Percentiles rank a stretch among this genome's conserved stretches.
These are phyloP conservation scores for Eustoma russellianum DNA, from an alignment of 257 asterid genomes.

Conservation along the genomic window DNA sequence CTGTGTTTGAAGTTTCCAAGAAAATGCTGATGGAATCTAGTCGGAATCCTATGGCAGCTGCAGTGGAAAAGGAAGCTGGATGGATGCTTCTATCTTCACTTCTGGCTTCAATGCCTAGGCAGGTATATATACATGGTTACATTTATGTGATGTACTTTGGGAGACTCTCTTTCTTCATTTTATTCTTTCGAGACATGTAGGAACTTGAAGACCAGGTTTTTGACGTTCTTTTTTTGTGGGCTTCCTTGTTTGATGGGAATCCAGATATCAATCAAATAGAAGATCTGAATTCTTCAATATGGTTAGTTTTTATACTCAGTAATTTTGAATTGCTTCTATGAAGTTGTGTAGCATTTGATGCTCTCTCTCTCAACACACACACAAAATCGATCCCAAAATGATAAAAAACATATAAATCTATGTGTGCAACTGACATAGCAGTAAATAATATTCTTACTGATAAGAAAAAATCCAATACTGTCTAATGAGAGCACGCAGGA, in stretches of 20 bases:
- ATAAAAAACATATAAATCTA: no score
- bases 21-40: slow-evolving; percentile 68
- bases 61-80: slow-evolving; percentile 90
- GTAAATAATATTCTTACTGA: no score
- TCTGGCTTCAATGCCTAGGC: slow-evolving; percentile 73
- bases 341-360: no score
- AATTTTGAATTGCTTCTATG: no score
- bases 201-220: slow-evolving; percentile 91
- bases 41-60: slow-evolving; percentile 64
- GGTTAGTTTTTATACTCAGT: slow-evolving; percentile 35
- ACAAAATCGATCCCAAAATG: no score
- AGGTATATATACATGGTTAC: slow-evolving; percentile 33
- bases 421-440: no score
- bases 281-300: slow-evolving; percentile 54
- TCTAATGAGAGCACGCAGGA: no score
- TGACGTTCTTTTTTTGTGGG: slow-evolving; percentile 92
- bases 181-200: slow-evolving; percentile 40
- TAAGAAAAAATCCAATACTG: no score
- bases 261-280: slow-evolving; percentile 38
- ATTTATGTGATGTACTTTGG: slow-evolving; percentile 1
- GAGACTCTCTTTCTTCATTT: no score
- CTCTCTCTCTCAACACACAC: no score
- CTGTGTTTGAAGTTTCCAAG: slow-evolving; percentile 85
- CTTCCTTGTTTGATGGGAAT: slow-evolving; percentile 63
- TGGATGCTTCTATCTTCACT: slow-evolving; percentile 94